Evolutionary conservation across 345 rosid species (phyloP), one percentile per base, ranked within the genome.

Genomic region (Dovyalis caffra): DNA sequence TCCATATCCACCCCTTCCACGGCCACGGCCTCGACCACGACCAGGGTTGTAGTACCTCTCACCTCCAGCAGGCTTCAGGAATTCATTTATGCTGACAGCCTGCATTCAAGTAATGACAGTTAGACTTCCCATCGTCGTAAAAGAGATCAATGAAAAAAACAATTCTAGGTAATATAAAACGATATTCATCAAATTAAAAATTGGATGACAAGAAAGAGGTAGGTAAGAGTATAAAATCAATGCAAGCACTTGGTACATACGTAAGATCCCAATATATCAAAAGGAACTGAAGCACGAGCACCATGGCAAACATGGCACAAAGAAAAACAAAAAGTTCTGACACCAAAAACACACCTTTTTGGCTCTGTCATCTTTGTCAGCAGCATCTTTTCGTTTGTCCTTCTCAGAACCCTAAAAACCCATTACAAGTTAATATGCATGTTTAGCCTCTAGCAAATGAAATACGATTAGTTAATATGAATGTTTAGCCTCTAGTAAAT

Each of bases 51-150:
- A 78, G 87, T 67, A 78, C 75, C 80, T 89, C 87, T 85, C 94
- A 35, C 97, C 95, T 35, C 88, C 98, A 64, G 93, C 94, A 64
- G 99, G 99, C 88, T 93, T 96, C 85, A 96, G 87, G 77, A 96
- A 93, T 81, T 93, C 98, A 66, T 85, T 96, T 73, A 96, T 96
- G 90, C 87, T 93, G 35, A 93, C 90, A 83, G 95, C 66, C 98
- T 96, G 71, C 77, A 81, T 45, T 16, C 74, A 32, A 11, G 40
- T 62, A 45, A 69, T 10, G 56, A 2, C 32, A 51, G 60, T 23
- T 28, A 20, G 20, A 23, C 6, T 6, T 20, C 29, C 18, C 34
- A 60, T 57, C 21, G 3, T 21, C 29, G n/a, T n/a, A n/a, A n/a
- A n/a, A n/a, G n/a, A n/a, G n/a, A n/a, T n/a, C n/a, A n/a, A n/a